phyloP scores from a whole-genome alignment of 2,329 filamentous ascomycete species.

The Septoria linicola region DNA sequence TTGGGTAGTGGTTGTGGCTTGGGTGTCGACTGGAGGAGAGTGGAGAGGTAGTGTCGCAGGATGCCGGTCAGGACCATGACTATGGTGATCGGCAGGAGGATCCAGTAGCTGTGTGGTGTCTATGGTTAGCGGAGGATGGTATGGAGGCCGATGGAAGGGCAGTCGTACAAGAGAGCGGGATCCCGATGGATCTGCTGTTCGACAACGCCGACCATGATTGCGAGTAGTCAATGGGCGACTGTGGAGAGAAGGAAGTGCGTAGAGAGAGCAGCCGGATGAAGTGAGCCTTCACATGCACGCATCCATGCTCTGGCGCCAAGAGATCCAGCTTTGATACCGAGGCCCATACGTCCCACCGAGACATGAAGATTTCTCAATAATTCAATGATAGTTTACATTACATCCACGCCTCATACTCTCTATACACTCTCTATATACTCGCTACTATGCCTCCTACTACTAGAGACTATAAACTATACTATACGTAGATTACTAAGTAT shows the following conservation, averaged over 20 bases:
- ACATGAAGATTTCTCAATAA: too few species aligned
- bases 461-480: too few species aligned
- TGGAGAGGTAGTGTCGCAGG: constrained; percentile 90
- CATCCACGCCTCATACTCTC: too few species aligned
- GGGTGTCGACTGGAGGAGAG: constrained; percentile 81
- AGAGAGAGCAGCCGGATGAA: too few species aligned
- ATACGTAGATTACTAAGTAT: too few species aligned
- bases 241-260: neutral
- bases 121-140: neutral
- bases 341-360: too few species aligned
- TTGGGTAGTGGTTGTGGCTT: constrained; percentile 75
- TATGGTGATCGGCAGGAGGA: constrained; percentile 91
- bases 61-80: constrained; percentile 98
- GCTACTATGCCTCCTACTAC: too few species aligned
- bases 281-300: too few species aligned
- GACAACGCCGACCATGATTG: constrained; percentile 73
- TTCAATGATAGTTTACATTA: too few species aligned
- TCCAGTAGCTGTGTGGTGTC: constrained; percentile 77
- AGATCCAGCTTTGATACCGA: too few species aligned
- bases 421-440: too few species aligned
- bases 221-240: neutral
- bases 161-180: constrained; percentile 88
- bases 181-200: constrained; percentile 97
- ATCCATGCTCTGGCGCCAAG: too few species aligned
- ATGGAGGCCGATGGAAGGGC: neutral